Evolutionary conservation across 164 flowering plant species (phyloP), one percentile per base, ranked within the genome.

Genomic region (Sextonia rubra): DNA sequence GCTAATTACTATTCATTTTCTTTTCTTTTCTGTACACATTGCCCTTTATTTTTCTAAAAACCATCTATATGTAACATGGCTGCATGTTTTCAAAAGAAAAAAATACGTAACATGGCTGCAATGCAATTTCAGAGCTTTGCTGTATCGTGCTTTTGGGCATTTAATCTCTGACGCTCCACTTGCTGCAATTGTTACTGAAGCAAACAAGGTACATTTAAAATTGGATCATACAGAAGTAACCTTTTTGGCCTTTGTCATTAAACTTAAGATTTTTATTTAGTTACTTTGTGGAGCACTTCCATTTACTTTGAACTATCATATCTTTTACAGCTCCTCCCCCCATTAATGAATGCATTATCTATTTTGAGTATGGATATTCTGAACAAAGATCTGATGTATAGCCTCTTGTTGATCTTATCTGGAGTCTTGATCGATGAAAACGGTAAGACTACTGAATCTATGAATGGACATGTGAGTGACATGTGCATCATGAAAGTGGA

Each of bases 361-460:
- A 68, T 75, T 52, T 77, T 92, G 73, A 87, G 88, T 78, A 72
- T 76, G 76, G 88, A 93, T 78, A 55, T 70, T 76, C 52, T 18
- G 47, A 81, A 88, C 71, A 90, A 88, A 71, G 91, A 95, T 70
- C 78, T 83, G 32, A 52, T 85, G 60, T 92, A 90, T 72, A 79
- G 84, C 78, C 90, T 91, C 67, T 71, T 95, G 77, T 83, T 95
- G 69, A 91, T 91, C 75, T 75, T 93, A 55, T 95, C 97, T 68
- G 94, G 90, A 60, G 83, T 91, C 60, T 78, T 95, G 82, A 84
- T 81, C 65, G 97, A 95, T 72, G 91, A 85, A 79, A 88, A 80
- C 76, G 96, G 99, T 92, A 77, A 86, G 89, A 25, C 26, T 47
- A 15, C 26, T 66, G 24, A 60, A 27, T 37, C 17, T 52, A n/a